Evolutionary conservation across 441 rosid species (phyloP), one percentile per base, ranked within the genome.

Genomic region (Melastoma candidum): DNA sequence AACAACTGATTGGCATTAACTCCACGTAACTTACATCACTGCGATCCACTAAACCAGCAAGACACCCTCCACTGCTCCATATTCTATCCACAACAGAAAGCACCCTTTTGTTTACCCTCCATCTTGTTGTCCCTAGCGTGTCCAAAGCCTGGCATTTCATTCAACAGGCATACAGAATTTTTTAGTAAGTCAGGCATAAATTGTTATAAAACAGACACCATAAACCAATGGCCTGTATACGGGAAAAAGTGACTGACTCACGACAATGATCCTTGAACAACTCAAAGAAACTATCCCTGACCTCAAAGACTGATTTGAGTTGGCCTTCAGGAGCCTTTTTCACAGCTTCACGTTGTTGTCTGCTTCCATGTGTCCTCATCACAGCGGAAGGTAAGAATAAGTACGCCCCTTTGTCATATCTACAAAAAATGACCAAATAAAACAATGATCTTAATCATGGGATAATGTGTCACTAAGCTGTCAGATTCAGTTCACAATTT

Each of bases 361-460:
- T 78, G 41, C 86, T 84, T 63, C 97, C 97, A 74, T 84, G 97
- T 62, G 97, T 90, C 54, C 97, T 95, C 92, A 90, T 90, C 59
- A 81, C 63, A 63, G 79, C 81, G 17, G 97, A 90, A 69, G 97
- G 97, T 60, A 90, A 75, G 71, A 84, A 90, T 68, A 90, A 74
- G 73, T 90, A 87, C 36, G 86, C 97, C 52, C 97, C 97, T 58
- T 83, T 90, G 74, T 81, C 78, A 59, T 87, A 87, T 67, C 97
- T 90, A 74, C 63, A 71, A 64, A 17, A 17, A 47, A 60, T 32
- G 11, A 45, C 39, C 39, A 1, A 39, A 12, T 32, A 11, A 43
- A 32, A 39, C 36, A 9, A 52, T 24, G 46, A 39, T 36, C 41
- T 36, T 36, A 36, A 4, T 9, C 41, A 36, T 4, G 22, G 22